Evolutionary conservation across 495 filamentous ascomycete species (phyloP), one percentile per base, ranked within the genome.

Genomic region (Neurospora sp.): DNA sequence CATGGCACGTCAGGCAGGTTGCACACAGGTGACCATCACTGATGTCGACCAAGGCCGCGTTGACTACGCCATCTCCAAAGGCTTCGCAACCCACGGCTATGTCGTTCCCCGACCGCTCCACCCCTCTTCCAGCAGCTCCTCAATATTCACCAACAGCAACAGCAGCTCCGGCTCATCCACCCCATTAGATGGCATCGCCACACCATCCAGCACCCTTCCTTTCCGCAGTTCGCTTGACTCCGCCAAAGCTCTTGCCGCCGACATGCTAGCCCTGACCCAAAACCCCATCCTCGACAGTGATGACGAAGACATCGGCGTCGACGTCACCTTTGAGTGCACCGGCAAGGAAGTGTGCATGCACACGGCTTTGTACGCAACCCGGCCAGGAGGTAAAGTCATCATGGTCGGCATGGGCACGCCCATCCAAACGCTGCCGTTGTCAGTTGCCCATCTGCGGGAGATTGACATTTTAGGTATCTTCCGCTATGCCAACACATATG

Each of bases 381-480:
- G 88, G 9, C 86, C 94, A 0, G 94, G 94, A 12, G 93, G 94
- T 11, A 90, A 91, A 74, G 85, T 97, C 44, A 89, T 97, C 76
- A 90, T 97, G 83, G 91, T 98, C 27, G 94, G 94, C 5, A 97
- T 97, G 93, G 94, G 94, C n/a, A 93, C 90, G 5, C 94, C 94
- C 0, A 88, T 96, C 54, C 92, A 96, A 83, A 96, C 92, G 0
- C 84, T 97, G 7, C 94, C 94, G 0, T 86, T 97, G 72, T 93
- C 91, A 2, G 92, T 92, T 0, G 94, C 94, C 16, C 93, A 94
- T 44, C 83, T 96, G 70, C 88, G 93, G 5, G 94, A 98, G 83
- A 91, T 98, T 3, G 94, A 98, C 82, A 90, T 98, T 41, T 85
- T 96, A 3, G 94, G 94, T n/a, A 91, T 95, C 39, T 98, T 98